Evolutionary conservation across 2,329 filamentous ascomycete species (phyloP).

Genomic region (Sporothrix euskadiensis): DNA sequence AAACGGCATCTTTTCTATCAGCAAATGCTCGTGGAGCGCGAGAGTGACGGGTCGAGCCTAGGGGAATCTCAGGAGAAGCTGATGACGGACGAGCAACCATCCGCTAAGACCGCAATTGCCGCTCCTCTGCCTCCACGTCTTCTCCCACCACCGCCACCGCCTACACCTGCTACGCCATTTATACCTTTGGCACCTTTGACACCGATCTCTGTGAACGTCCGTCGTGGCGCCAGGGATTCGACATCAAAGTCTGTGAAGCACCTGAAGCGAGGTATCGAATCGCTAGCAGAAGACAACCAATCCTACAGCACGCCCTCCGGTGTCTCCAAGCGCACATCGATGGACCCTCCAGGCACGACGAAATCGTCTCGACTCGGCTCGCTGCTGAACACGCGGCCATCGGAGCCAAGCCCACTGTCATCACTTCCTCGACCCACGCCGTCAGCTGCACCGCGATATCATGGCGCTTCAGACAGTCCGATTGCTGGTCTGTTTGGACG

Average conservation of each 20-base stretch:
- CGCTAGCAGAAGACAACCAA: constrained; percentile 22
- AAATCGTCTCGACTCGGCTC: constrained; percentile 24
- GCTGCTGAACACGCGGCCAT: constrained; percentile 29
- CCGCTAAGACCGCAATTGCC: neutral
- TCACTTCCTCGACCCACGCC: neutral
- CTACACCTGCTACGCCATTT: neutral
- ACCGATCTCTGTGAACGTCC: constrained; percentile 27
- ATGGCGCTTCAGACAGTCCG: constrained; percentile 13
- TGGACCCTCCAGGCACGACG: constrained; percentile 1
- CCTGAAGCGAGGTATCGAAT: constrained; percentile 28
- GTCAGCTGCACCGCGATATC: neutral
- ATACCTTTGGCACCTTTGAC: constrained; percentile 20
- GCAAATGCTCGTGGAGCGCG: neutral
- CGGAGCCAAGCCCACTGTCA: constrained; percentile 28
- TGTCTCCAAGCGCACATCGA: neutral
- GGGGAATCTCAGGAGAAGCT: neutral
- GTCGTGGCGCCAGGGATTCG: neutral
- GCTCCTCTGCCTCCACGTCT: neutral
- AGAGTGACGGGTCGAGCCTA: neutral
- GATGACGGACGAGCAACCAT: neutral
- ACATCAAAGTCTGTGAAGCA: neutral
- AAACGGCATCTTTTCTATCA: constrained; percentile 37
- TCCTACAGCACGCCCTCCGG: constrained; percentile 1
- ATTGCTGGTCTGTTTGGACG: constrained; percentile 23
- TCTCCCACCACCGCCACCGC: neutral